A percentile compares a stretch with the other conserved stretches of the same genome.
phyloP scores from a whole-genome alignment of 2,329 filamentous ascomycete species.

The Fusarium sp. region DNA sequence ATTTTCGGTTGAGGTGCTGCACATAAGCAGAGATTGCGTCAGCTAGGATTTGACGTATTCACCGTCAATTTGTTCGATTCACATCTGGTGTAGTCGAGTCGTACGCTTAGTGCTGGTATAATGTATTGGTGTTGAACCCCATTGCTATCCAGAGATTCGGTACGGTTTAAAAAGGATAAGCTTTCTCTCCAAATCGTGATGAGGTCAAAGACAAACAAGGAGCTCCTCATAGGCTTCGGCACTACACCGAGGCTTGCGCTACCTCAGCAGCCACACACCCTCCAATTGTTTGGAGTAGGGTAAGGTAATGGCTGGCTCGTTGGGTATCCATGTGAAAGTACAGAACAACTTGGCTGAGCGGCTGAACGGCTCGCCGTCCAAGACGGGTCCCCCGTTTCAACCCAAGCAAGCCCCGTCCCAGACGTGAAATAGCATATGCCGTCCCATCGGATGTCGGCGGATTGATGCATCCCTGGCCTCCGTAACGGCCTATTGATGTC shows the following conservation, averaged over 20 bases:
- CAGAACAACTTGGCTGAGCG: neutral
- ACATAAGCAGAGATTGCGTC: neutral
- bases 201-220: slow-evolving; percentile 1
- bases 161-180: slow-evolving; percentile 4
- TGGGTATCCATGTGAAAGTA: neutral
- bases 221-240: slow-evolving; percentile 14
- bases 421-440: slow-evolving; percentile 22
- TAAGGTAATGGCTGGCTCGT: too few relatives aligned
- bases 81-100: neutral
- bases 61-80: neutral
- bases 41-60: neutral
- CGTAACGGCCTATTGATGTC: slow-evolving; percentile 12
- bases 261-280: slow-evolving; percentile 3
- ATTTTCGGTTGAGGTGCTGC: slow-evolving; percentile 8
- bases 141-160: neutral
- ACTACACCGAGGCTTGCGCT: slow-evolving; percentile 20
- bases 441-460: slow-evolving; percentile 9
- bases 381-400: slow-evolving; percentile 7
- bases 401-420: slow-evolving; percentile 21
- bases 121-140: neutral
- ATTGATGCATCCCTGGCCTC: slow-evolving; percentile 11
- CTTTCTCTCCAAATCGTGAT: slow-evolving; percentile 12
- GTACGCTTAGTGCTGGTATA: slow-evolving; percentile 6
- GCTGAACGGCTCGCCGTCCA: neutral
- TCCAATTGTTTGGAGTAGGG: neutral